These are phyloP conservation scores for Phytophthora cactorum DNA, from an alignment of 352 stramenopile genomes.

Conservation along the genomic window DNA sequence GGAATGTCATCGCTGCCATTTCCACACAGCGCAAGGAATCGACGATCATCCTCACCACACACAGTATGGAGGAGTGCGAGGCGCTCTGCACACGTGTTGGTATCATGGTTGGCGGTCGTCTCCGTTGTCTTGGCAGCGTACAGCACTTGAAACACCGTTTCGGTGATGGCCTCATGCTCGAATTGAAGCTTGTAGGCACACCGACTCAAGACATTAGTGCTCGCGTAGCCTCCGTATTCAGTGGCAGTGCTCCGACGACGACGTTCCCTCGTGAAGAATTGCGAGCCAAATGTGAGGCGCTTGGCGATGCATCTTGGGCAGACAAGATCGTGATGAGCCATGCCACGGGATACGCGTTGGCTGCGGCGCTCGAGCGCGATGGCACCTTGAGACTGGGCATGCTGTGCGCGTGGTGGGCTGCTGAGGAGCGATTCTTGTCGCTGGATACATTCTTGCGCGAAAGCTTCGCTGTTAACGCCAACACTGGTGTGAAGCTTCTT, in stretches of 20 bases:
- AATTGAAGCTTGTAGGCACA: constrained; percentile 65
- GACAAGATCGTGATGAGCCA: constrained; percentile 59
- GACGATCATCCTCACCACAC: constrained; percentile 93
- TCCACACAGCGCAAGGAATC: constrained; percentile 70
- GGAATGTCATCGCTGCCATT: constrained; percentile 92
- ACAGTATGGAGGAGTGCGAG: constrained; percentile 98
- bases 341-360: constrained; percentile 69
- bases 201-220: constrained; percentile 38
- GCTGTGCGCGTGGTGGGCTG: constrained; percentile 69
- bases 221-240: constrained; percentile 43
- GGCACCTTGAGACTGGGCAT: constrained; percentile 43
- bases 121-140: constrained; percentile 84
- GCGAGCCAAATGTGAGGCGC: constrained; percentile 45
- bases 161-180: constrained; percentile 94
- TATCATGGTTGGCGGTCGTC: constrained; percentile 90
- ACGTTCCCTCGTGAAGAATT: constrained; percentile 47
- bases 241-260: constrained; percentile 27
- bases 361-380: constrained; percentile 59
- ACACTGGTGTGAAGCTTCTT: constrained; percentile 49
- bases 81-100: constrained; percentile 94
- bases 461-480: constrained; percentile 42
- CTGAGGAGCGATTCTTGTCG: constrained; percentile 59
- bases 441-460: constrained; percentile 49
- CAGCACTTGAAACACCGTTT: constrained; percentile 97
- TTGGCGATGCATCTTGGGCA: constrained; percentile 53